phyloP scores from a whole-genome alignment of 805 yeast species.

The Saccharomycopsis vini region DNA sequence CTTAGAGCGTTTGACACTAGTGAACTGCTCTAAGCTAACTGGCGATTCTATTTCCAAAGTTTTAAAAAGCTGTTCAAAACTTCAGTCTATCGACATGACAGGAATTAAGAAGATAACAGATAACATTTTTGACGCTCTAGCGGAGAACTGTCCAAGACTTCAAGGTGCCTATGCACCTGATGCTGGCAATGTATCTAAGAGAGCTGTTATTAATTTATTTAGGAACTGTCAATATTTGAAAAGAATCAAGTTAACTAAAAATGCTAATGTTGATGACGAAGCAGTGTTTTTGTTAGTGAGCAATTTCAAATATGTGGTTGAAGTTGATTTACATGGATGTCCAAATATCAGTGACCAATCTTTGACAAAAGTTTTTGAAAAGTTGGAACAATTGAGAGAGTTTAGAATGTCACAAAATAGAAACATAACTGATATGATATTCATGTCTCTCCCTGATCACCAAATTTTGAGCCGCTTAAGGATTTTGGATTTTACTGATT shows the following conservation, averaged over 20 bases:
- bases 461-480: conserved; percentile 57
- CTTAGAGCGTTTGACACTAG: conserved; percentile 78
- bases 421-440: conserved; percentile 59
- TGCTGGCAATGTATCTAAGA: conserved; percentile 61
- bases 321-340: conserved; percentile 81
- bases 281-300: conserved; percentile 50
- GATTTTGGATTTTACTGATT: conserved; percentile 76
- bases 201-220: conserved; percentile 51
- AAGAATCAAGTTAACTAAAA: conserved; percentile 73
- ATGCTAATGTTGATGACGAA: conserved; percentile 54
- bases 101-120: conserved; percentile 67
- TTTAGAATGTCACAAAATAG: conserved; percentile 70
- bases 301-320: conserved; percentile 76
- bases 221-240: conserved; percentile 63
- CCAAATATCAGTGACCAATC: conserved; percentile 61
- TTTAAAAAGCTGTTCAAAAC: conserved; percentile 51
- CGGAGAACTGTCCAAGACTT: conserved; percentile 60
- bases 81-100: conserved; percentile 83
- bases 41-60: conserved; percentile 54
- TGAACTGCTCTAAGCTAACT: conserved; percentile 62
- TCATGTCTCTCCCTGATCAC: conserved; percentile 42
- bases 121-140: conserved; percentile 57
- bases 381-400: conserved; percentile 70
- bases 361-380: conserved; percentile 46
- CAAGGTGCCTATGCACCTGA: conserved; percentile 90